These are phyloP conservation scores for Scleromitrula shiraiana DNA, from an alignment of 2,329 filamentous ascomycete species.

Conservation along the genomic window DNA sequence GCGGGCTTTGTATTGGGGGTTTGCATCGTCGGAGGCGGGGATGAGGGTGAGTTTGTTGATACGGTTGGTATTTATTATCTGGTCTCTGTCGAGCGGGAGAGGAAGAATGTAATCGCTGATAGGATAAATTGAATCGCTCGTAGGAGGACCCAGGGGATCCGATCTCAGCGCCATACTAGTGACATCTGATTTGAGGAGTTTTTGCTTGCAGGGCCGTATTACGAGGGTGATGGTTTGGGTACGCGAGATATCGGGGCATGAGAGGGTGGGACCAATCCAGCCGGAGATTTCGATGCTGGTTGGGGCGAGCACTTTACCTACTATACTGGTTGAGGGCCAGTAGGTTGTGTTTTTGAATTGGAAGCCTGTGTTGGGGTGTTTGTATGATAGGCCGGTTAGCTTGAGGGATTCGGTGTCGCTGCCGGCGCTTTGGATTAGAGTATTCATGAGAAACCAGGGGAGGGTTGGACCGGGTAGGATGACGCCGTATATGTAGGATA, in stretches of 20 bases:
- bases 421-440: conserved; percentile 66
- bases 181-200: conserved; percentile 53
- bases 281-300: conserved; percentile 64
- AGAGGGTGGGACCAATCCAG: conserved; percentile 66
- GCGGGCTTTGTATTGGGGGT: conserved; percentile 41
- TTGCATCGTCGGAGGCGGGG: neutral
- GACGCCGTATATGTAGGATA: conserved; percentile 71
- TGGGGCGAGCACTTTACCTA: conserved; percentile 67
- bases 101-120: conserved; percentile 60
- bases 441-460: conserved; percentile 71
- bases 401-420: conserved; percentile 58
- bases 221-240: conserved; percentile 65
- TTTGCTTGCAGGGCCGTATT: conserved; percentile 45
- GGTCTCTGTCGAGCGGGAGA: conserved; percentile 39
- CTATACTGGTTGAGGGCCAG: conserved; percentile 64
- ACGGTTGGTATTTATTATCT: conserved; percentile 56
- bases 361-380: conserved; percentile 63
- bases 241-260: conserved; percentile 56
- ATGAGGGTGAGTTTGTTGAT: conserved; percentile 60
- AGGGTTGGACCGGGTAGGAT: conserved; percentile 62
- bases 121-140: conserved; percentile 49
- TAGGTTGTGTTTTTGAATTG: conserved; percentile 73
- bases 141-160: conserved; percentile 55
- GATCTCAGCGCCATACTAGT: conserved; percentile 59
- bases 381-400: conserved; percentile 59